These are phyloP conservation scores for Boletellus sp. DNA, from an alignment of 768 basidiomycete species.

Conservation along the genomic window DNA sequence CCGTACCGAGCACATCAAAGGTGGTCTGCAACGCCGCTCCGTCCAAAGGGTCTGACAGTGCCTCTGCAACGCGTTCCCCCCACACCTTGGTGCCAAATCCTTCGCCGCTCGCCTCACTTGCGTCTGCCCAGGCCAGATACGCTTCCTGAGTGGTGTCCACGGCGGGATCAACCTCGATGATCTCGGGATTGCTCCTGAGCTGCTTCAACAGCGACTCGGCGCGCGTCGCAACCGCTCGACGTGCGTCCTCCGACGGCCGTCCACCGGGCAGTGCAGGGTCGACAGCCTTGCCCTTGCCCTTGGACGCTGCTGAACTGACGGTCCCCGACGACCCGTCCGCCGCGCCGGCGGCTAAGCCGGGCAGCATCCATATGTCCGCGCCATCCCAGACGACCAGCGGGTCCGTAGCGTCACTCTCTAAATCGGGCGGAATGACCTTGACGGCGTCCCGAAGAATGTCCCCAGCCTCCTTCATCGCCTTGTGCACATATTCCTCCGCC, in stretches of 20 bases:
- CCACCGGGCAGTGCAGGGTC: conserved; percentile 26
- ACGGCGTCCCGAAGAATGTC: conserved; percentile 85
- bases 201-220: conserved; percentile 74
- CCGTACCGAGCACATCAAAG: conserved; percentile 55
- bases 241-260: conserved; percentile 36
- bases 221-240: conserved; percentile 62
- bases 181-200: conserved; percentile 68
- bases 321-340: conserved; percentile 17
- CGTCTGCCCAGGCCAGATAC: conserved; percentile 61
- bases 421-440: conserved; percentile 81
- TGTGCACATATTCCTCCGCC: conserved; percentile 82
- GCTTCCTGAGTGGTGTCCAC: conserved; percentile 52
- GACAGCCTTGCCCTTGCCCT: conserved; percentile 38
- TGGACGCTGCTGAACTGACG: conserved; percentile 11
- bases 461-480: conserved; percentile 74
- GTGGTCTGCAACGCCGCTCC: conserved; percentile 51
- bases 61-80: conserved; percentile 46
- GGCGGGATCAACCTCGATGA: conserved; percentile 74
- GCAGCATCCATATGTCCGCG: conserved; percentile 81
- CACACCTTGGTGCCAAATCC: conserved; percentile 47
- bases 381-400: conserved; percentile 72
- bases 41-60: conserved; percentile 49
- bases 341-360: conserved; percentile 24
- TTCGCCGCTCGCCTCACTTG: conserved; percentile 53
- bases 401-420: conserved; percentile 35